Evolutionary conservation across 805 yeast genomes (phyloP).

Genomic region (Saccharomycopsis sp.): DNA sequence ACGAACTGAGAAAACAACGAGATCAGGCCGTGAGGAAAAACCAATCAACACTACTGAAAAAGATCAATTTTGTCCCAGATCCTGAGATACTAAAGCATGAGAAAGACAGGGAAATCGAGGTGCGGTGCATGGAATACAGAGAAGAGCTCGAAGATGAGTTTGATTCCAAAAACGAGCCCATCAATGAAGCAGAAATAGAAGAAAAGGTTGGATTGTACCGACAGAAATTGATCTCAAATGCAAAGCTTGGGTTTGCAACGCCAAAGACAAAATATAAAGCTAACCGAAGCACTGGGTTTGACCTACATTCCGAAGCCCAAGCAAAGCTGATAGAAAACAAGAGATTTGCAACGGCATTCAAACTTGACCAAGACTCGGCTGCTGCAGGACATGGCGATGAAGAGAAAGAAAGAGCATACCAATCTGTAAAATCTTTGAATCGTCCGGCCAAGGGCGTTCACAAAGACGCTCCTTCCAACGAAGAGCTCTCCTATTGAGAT

Average conservation of each 20-base stretch:
- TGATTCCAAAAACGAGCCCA: neutral
- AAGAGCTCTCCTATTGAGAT: too few species aligned
- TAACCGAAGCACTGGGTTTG: neutral
- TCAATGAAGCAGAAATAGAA: neutral
- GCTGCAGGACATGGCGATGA: too few species aligned
- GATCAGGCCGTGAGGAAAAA: neutral
- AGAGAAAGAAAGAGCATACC: too few species aligned
- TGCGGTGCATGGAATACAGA: slow-evolving; percentile 1
- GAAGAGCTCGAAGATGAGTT: neutral
- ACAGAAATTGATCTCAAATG: too few species aligned
- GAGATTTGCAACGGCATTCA: neutral
- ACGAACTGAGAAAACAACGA: neutral
- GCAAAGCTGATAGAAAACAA: neutral
- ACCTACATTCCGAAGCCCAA: neutral
- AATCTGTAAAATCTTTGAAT: too few species aligned
- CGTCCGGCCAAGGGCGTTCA: too few species aligned
- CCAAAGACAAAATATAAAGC: too few species aligned
- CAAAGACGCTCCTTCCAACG: too few species aligned
- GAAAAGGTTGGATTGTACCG: too few species aligned
- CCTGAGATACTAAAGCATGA: neutral
- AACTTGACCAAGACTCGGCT: too few species aligned
- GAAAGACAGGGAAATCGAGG: neutral
- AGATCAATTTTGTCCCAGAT: neutral
- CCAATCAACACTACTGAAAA: neutral
- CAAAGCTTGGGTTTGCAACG: too few species aligned